A percentile compares a stretch with the other conserved stretches of the same genome.
Conservation (phyloP, 805 yeast species). For the Candida verbasci region DNA sequence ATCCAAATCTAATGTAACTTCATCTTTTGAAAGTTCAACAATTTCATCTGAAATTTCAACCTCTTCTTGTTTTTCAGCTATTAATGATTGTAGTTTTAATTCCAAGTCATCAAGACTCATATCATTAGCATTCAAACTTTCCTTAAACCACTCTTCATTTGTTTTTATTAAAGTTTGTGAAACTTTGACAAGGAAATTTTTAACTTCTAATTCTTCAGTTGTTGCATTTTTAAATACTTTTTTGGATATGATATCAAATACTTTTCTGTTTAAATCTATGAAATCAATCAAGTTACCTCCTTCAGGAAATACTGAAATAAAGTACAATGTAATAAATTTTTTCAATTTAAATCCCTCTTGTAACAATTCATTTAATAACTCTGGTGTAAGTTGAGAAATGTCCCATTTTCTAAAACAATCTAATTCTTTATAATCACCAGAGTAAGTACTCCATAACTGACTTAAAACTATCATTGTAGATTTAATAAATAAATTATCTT, state of each 20-base stretch:
- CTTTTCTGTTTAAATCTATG: conserved; percentile 15
- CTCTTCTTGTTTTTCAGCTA: conserved; percentile 28
- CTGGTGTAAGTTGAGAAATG: conserved; percentile 4
- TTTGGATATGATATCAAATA: conserved; percentile 5
- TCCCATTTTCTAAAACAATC: conserved; percentile 17
- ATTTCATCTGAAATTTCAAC: conserved; percentile 26
- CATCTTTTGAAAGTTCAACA: conserved; percentile 16
- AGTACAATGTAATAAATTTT: conserved; percentile 27
- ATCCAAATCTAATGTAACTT: conserved; percentile 14
- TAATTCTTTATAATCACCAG: conserved; percentile 7
- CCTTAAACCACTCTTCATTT: conserved; percentile 17
- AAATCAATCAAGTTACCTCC: conserved; percentile 19
- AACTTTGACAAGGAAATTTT: conserved; percentile 13
- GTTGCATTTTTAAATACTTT: conserved; percentile 6
- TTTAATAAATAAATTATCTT: conserved; percentile 17
- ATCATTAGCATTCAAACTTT: conserved; percentile 15
- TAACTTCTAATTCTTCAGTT: conserved; percentile 13
- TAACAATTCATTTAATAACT: conserved; percentile 10
- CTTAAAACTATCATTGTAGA: conserved; percentile 38
- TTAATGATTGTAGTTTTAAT: conserved; percentile 64
- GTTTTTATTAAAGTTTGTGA: conserved; percentile 16
- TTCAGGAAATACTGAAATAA: conserved; percentile 21
- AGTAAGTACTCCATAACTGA: conserved; percentile 31
- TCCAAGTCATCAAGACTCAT: conserved; percentile 32
- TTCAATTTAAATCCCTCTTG: conserved; percentile 24